Percentiles rank a stretch among this genome's conserved stretches.
These are phyloP conservation scores for Stenocarpella maydis DNA, from an alignment of 2,329 filamentous ascomycete genomes.

Conservation along the genomic window DNA sequence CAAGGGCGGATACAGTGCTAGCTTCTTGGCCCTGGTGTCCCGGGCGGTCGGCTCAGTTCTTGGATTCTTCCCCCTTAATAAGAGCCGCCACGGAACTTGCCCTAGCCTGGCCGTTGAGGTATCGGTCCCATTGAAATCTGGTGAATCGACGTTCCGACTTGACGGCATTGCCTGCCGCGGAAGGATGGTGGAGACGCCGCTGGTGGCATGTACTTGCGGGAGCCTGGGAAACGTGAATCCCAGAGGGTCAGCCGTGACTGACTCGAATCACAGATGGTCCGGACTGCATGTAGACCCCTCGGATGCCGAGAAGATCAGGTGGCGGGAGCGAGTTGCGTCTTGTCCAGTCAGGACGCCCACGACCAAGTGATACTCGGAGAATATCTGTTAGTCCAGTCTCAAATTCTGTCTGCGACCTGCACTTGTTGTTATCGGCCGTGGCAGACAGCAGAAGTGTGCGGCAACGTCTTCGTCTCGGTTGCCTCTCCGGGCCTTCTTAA, in stretches of 20 bases:
- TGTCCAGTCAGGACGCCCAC: background rate
- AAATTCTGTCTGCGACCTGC: conserved; percentile 7
- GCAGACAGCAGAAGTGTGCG: background rate
- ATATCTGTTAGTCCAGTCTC: conserved; percentile 18
- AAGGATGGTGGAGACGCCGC: background rate
- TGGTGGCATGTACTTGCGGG: background rate
- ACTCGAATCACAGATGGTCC: background rate
- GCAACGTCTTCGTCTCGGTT: background rate
- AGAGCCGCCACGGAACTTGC: conserved; percentile 5
- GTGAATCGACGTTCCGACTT: background rate
- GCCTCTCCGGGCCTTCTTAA: conserved; percentile 1
- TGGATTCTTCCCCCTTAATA: background rate
- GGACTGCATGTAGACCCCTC: background rate
- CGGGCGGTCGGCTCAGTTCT: background rate
- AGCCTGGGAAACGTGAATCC: background rate
- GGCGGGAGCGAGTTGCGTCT: background rate
- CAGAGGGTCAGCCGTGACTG: background rate
- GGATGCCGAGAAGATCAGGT: conserved; percentile 11
- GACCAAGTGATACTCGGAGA: conserved; percentile 11
- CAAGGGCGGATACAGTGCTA: no score
- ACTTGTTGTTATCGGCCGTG: background rate
- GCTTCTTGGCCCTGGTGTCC: conserved; percentile 3
- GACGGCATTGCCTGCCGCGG: conserved; percentile 1
- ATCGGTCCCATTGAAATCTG: background rate
- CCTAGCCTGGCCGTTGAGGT: conserved; percentile 4